Percentiles rank a stretch among this genome's conserved stretches.
These are phyloP conservation scores for Talaromyces sp. DNA, from an alignment of 2,329 filamentous ascomycete species.

Conservation along the genomic window DNA sequence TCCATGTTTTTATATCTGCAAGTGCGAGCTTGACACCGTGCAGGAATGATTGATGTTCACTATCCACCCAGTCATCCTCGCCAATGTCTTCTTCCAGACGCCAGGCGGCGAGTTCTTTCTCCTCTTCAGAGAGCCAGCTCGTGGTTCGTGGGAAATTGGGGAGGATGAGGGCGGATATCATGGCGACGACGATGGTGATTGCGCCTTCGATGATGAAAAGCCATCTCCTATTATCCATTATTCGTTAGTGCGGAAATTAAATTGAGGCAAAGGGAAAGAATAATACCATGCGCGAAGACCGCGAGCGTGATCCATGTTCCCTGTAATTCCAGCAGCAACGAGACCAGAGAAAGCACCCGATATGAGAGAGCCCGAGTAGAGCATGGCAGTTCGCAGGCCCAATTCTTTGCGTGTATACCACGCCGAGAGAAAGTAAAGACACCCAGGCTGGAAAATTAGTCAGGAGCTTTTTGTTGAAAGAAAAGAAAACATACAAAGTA, in stretches of 20 bases:
- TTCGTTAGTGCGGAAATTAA: constrained; percentile 53
- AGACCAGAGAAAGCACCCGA: constrained; percentile 39
- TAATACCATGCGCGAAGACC: constrained; percentile 33
- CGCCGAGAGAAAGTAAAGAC: constrained; percentile 61
- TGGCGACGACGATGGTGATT: constrained; percentile 35
- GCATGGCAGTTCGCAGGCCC: constrained; percentile 22
- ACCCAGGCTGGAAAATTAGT: constrained; percentile 41
- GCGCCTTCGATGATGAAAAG: constrained; percentile 46
- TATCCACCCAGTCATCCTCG: constrained; percentile 33
- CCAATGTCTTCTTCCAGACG: constrained; percentile 37
- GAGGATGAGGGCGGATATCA: constrained; percentile 52
- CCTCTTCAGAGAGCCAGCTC: constrained; percentile 33
- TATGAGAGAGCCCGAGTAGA: constrained; percentile 40
- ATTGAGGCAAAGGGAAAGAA: constrained; percentile 59
- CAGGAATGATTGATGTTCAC: constrained; percentile 50
- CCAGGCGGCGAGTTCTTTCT: constrained; percentile 32
- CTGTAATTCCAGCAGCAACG: constrained; percentile 25
- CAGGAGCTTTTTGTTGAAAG: not conserved
- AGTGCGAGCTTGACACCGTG: constrained; percentile 7
- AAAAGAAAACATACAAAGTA: constrained; percentile 44
- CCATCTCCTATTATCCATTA: constrained; percentile 32
- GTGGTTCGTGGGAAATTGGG: constrained; percentile 46
- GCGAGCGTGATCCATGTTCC: constrained; percentile 29
- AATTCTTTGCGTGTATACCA: constrained; percentile 52
- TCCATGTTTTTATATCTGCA: constrained; percentile 54